Conservation (phyloP, 345 rosid genomes). For the Arabis hirsuta region DNA sequence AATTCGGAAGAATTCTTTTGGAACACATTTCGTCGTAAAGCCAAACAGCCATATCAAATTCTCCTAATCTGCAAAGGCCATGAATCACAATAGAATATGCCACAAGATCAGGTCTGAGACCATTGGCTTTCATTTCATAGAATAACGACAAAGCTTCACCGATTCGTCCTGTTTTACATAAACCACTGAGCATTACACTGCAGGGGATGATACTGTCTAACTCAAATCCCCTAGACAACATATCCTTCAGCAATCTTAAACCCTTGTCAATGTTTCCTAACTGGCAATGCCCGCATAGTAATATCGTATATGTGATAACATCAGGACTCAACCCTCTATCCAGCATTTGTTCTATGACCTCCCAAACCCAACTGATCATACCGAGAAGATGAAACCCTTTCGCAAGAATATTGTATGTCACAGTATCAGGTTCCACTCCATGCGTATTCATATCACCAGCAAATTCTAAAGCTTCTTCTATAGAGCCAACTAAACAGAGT, state of each 20-base stretch:
- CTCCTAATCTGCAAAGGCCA: slow-evolving; percentile 75
- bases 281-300: slow-evolving; percentile 66
- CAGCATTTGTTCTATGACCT: slow-evolving; percentile 52
- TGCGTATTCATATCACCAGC: slow-evolving; percentile 62
- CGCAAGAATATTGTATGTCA: slow-evolving; percentile 70
- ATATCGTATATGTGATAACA: slow-evolving; percentile 54
- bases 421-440: slow-evolving; percentile 69
- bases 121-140: slow-evolving; percentile 56
- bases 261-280: slow-evolving; percentile 63
- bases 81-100: slow-evolving; percentile 73
- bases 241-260: slow-evolving; percentile 54
- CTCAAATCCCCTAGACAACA: slow-evolving; percentile 62
- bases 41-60: slow-evolving; percentile 56
- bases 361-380: slow-evolving; percentile 54
- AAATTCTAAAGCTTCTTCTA: slow-evolving; percentile 68
- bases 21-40: slow-evolving; percentile 58
- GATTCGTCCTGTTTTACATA: slow-evolving; percentile 64
- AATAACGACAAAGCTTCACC: slow-evolving; percentile 58
- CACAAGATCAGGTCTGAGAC: slow-evolving; percentile 58
- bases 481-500: slow-evolving; percentile 66
- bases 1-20: slow-evolving; percentile 54
- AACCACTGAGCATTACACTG: slow-evolving; percentile 63
- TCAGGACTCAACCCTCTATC: slow-evolving; percentile 63
- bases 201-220: slow-evolving; percentile 51
- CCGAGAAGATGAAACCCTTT: slow-evolving; percentile 65